phyloP scores from a whole-genome alignment of 352 stramenopile genomes.

The Pythium brachiatum region DNA sequence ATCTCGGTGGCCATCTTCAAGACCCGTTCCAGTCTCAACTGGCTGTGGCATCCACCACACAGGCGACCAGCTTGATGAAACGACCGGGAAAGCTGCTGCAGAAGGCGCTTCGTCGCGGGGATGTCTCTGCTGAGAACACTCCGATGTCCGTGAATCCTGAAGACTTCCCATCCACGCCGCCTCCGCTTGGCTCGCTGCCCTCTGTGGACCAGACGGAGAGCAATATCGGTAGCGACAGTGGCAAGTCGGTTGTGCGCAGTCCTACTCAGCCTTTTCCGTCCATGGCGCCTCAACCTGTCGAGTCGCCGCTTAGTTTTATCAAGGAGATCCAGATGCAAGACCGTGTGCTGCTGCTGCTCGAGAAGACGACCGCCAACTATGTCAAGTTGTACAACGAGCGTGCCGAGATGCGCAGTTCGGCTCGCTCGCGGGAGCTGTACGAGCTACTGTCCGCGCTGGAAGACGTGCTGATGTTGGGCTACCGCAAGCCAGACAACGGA shows the following conservation, averaged over 20 bases:
- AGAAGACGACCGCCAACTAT: slow-evolving; percentile 58
- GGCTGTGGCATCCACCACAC: slow-evolving; percentile 19
- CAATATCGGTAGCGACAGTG: slow-evolving; percentile 1
- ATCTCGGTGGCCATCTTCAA: slow-evolving; percentile 53
- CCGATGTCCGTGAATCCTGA: neutral
- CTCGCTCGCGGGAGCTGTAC: slow-evolving; percentile 61
- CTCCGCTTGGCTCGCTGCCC: neutral
- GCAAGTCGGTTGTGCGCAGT: slow-evolving; percentile 10
- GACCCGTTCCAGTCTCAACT: slow-evolving; percentile 17
- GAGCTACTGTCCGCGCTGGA: slow-evolving; percentile 69
- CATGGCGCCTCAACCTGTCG: neutral
- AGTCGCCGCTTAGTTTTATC: neutral
- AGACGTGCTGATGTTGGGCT: slow-evolving; percentile 68
- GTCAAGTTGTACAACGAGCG: slow-evolving; percentile 57
- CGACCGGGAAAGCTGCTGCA: slow-evolving; percentile 61
- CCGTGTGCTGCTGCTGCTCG: slow-evolving; percentile 49
- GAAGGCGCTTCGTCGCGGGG: slow-evolving; percentile 32
- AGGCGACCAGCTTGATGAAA: slow-evolving; percentile 72
- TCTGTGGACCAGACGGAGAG: neutral
- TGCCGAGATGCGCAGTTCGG: slow-evolving; percentile 63
- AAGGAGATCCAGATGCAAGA: slow-evolving; percentile 35
- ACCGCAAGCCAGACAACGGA: slow-evolving; percentile 24
- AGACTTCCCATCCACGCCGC: slow-evolving; percentile 15
- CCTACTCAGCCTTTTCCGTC: slow-evolving; percentile 3
- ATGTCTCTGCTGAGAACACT: slow-evolving; percentile 7